These are phyloP conservation scores for Kwoniella shandongensis DNA, from an alignment of 768 basidiomycete species.

Conservation along the genomic window DNA sequence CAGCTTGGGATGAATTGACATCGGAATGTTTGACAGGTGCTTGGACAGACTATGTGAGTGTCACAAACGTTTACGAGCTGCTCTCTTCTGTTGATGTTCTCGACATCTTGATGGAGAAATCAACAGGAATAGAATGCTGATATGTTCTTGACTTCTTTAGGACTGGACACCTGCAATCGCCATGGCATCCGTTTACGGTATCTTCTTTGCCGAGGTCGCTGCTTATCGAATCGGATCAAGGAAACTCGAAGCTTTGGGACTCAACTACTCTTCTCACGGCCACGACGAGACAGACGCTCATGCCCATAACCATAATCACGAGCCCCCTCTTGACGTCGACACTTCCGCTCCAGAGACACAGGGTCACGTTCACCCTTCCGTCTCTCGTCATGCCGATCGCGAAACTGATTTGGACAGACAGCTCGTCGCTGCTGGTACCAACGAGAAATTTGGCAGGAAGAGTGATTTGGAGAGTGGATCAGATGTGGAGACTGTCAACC, in stretches of 20 bases:
- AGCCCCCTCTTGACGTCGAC: conserved; percentile 51
- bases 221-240: conserved; percentile 84
- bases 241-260: conserved; percentile 67
- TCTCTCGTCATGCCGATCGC: conserved; percentile 36
- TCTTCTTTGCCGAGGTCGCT: conserved; percentile 80
- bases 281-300: conserved; percentile 40
- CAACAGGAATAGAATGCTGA: background rate
- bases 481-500: conserved; percentile 23
- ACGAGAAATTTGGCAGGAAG: conserved; percentile 5
- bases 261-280: conserved; percentile 52
- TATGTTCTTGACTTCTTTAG: conserved; percentile 54
- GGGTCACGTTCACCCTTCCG: conserved; percentile 29
- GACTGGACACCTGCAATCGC: conserved; percentile 80
- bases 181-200: conserved; percentile 73
- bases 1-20: conserved; percentile 69
- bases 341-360: conserved; percentile 25
- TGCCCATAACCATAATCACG: conserved; percentile 50
- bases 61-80: background rate
- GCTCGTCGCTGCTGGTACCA: no score
- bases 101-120: background rate
- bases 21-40: conserved; percentile 67
- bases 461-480: conserved; percentile 19
- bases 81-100: no score
- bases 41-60: conserved; percentile 75
- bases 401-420: conserved; percentile 1